Conservation (phyloP, 768 basidiomycete genomes). For the Amanita exitialis region DNA sequence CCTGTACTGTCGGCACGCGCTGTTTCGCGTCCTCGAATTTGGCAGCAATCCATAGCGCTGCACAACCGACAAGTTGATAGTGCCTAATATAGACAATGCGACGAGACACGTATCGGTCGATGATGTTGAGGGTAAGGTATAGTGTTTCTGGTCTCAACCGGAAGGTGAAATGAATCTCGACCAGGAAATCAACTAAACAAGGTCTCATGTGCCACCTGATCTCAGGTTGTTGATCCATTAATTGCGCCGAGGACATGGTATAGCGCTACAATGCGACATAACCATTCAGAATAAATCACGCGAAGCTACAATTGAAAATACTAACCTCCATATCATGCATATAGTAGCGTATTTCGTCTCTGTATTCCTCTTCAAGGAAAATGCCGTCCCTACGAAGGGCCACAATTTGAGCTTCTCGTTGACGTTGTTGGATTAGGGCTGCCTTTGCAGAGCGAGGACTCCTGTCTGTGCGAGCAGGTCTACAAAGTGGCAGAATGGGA, state of each 20-base stretch:
- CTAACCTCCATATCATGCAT: slow-evolving; percentile 99
- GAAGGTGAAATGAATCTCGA: slow-evolving; percentile 97
- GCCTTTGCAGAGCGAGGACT: slow-evolving; percentile 60
- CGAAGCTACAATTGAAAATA: slow-evolving; percentile 10
- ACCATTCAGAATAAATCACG: slow-evolving; percentile 11
- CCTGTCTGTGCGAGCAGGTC: slow-evolving; percentile 32
- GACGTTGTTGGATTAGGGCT: slow-evolving; percentile 51
- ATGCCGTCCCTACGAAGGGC: slow-evolving; percentile 65
- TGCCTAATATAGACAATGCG: slow-evolving; percentile 98
- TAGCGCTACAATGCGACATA: slow-evolving; percentile 36
- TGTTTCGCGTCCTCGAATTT: slow-evolving; percentile 99
- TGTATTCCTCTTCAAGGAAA: slow-evolving; percentile 90
- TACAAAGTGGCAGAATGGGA: slow-evolving; percentile 40
- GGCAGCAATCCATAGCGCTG: slow-evolving; percentile 97
- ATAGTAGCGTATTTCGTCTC: slow-evolving; percentile 84
- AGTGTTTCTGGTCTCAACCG: slow-evolving; percentile 96
- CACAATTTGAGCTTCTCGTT: slow-evolving; percentile 58
- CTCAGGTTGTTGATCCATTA: slow-evolving; percentile 99
- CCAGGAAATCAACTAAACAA: slow-evolving; percentile 96
- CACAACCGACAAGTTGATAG: slow-evolving; percentile 98
- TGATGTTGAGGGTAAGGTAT: slow-evolving; percentile 96
- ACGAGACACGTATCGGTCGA: slow-evolving; percentile 98
- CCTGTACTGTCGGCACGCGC: slow-evolving; percentile 91
- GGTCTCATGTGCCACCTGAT: slow-evolving; percentile 99
- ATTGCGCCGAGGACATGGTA: slow-evolving; percentile 87